These are phyloP conservation scores for Stemphylium lycopersici DNA, from an alignment of 2,329 filamentous ascomycete genomes.

Conservation along the genomic window DNA sequence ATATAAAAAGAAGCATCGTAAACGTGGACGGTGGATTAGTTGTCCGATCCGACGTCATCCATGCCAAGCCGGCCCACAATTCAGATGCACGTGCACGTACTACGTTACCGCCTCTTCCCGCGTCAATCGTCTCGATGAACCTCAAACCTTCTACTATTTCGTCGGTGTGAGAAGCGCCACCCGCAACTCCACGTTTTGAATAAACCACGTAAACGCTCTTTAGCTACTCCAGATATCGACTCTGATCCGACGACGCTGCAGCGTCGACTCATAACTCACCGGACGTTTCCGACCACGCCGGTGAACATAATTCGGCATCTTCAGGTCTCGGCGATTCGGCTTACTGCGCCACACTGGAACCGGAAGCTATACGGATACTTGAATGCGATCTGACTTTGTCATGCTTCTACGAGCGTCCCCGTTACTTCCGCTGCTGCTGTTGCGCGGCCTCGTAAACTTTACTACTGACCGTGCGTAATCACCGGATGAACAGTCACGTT, in stretches of 20 bases:
- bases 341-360: slow-evolving; percentile 5
- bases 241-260: slow-evolving; percentile 9
- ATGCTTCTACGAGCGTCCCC: slow-evolving; percentile 2
- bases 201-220: slow-evolving; percentile 1
- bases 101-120: slow-evolving; percentile 38
- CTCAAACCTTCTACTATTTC: slow-evolving; percentile 12
- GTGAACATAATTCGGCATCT: slow-evolving; percentile 15
- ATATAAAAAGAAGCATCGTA: slow-evolving; percentile 3
- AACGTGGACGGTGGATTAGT: slow-evolving; percentile 10
- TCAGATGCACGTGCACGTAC: slow-evolving; percentile 12
- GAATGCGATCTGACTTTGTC: slow-evolving; percentile 2
- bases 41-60: slow-evolving; percentile 26
- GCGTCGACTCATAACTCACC: slow-evolving; percentile 7
- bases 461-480: slow-evolving; percentile 7
- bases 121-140: slow-evolving; percentile 12
- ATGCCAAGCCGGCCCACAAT: slow-evolving; percentile 16
- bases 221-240: slow-evolving; percentile 12
- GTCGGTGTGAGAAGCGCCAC: slow-evolving; percentile 43
- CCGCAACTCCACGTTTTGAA: slow-evolving; percentile 9
- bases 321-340: slow-evolving; percentile 18
- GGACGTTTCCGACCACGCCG: slow-evolving; percentile 17
- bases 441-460: background rate
- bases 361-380: background rate
- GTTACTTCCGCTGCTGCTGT: slow-evolving; percentile 11
- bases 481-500: slow-evolving; percentile 6